A percentile compares a stretch with the other conserved stretches of the same genome.
These are phyloP conservation scores for Elaeagnus macrophylla DNA, from an alignment of 306 rosid genomes.

Conservation along the genomic window DNA sequence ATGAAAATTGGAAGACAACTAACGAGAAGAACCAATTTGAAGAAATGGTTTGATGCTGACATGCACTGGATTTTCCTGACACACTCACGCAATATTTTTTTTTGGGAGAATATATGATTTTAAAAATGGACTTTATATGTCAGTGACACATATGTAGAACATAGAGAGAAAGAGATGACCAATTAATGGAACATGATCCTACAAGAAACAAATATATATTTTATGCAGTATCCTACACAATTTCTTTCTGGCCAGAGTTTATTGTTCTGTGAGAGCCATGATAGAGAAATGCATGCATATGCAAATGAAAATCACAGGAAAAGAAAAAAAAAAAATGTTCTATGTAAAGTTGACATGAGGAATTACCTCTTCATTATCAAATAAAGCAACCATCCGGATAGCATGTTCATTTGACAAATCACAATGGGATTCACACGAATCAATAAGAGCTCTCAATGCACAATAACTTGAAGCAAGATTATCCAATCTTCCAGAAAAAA, in stretches of 20 bases:
- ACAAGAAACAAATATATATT: neutral
- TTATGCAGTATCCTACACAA: too few species aligned
- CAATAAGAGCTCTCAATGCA: slow-evolving; percentile 81
- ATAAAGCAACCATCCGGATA: slow-evolving; percentile 91
- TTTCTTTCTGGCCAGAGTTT: too few species aligned
- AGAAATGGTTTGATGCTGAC: neutral
- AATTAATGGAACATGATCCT: neutral
- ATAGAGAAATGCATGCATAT: neutral
- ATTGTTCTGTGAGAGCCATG: too few species aligned
- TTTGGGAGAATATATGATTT: too few species aligned
- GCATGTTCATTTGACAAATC: slow-evolving; percentile 59
- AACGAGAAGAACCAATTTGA: neutral
- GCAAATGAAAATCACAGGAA: neutral
- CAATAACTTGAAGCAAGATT: slow-evolving; percentile 95
- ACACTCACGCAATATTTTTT: too few species aligned
- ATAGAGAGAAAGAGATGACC: neutral
- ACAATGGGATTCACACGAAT: slow-evolving; percentile 52
- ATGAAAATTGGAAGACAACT: neutral
- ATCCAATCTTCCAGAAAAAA: slow-evolving; percentile 95
- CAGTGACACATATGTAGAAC: too few species aligned
- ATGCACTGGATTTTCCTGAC: neutral
- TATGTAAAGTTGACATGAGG: slow-evolving; percentile 10
- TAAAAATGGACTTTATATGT: too few species aligned
- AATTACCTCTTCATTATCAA: slow-evolving; percentile 96
- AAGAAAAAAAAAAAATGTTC: slow-evolving; percentile 2